A percentile compares a stretch with the other conserved stretches of the same genome.
Evolutionary conservation across 2,329 filamentous ascomycete species (phyloP).

Genomic region (Colletotrichum lindemuthianum): DNA sequence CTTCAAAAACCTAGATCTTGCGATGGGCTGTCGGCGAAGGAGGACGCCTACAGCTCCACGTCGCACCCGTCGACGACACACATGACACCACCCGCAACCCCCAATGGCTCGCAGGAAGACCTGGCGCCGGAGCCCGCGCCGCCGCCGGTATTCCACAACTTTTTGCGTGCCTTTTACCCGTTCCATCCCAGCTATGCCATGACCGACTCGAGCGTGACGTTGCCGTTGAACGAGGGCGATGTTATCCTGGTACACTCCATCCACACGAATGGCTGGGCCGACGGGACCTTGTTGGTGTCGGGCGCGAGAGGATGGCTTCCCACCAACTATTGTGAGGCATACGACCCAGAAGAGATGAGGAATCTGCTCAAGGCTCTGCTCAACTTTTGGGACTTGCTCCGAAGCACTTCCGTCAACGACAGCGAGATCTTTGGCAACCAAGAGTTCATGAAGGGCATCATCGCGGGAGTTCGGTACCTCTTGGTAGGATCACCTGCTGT

Average conservation of each 20-base stretch:
- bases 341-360: constrained; percentile 88
- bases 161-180: constrained; percentile 91
- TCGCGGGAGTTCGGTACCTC: constrained; percentile 90
- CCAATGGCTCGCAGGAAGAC: constrained; percentile 73
- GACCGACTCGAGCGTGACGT: constrained; percentile 86
- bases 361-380: constrained; percentile 86
- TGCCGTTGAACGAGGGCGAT: constrained; percentile 90
- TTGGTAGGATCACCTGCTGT: constrained; percentile 68
- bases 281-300: constrained; percentile 87
- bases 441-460: constrained; percentile 93
- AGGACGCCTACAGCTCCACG: constrained; percentile 47
- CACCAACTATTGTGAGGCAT: constrained; percentile 97
- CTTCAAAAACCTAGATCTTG: constrained; percentile 56
- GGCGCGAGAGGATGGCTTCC: constrained; percentile 94
- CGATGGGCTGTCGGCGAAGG: constrained; percentile 41
- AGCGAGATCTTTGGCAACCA: constrained; percentile 86
- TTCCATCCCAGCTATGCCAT: constrained; percentile 84
- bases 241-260: constrained; percentile 95
- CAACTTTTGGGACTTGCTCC: constrained; percentile 91
- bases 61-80: constrained; percentile 62
- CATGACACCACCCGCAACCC: constrained; percentile 82
- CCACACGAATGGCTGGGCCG: constrained; percentile 98
- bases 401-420: constrained; percentile 80
- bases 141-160: constrained; percentile 87
- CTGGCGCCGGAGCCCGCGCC: constrained; percentile 54